A percentile compares a stretch with the other conserved stretches of the same genome.
Conservation (phyloP, 176 grass and related monocot genomes). For the Tuctoria greenei region DNA sequence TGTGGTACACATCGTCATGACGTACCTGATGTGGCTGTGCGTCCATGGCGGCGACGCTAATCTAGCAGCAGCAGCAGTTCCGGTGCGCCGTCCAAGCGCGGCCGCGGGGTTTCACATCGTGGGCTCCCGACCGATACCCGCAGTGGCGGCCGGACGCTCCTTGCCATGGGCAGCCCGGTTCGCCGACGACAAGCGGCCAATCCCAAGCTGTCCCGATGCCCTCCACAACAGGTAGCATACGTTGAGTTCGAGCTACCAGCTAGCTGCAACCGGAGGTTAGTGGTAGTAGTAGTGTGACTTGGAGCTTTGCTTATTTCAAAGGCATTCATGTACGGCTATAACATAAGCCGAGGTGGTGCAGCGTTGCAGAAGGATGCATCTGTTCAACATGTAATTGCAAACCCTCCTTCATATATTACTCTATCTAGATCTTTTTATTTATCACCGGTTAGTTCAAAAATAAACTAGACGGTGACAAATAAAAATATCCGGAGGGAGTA, state of each 20-base stretch:
- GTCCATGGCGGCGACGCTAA: background rate
- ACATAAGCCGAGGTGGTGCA: background rate
- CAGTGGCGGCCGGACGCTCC: background rate
- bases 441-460: no score
- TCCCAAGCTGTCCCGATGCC: constrained; percentile 51
- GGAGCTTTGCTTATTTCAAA: background rate
- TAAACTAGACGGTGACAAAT: no score
- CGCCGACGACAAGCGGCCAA: constrained; percentile 42
- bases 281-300: background rate
- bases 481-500: no score
- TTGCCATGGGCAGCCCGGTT: background rate
- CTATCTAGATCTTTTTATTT: no score
- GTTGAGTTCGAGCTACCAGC: background rate
- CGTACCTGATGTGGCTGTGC: constrained; percentile 20
- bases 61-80: constrained; percentile 1
- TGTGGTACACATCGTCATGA: background rate
- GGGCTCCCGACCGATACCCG: constrained; percentile 38
- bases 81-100: constrained; percentile 1
- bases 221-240: constrained; percentile 53
- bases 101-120: background rate
- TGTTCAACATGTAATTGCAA: background rate
- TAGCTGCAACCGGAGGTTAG: background rate
- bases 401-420: background rate
- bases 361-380: background rate
- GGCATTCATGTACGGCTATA: background rate